Base-by-base conservation (phyloP, 768 basidiomycete genomes). In the Termitomyces sp. region DNA sequence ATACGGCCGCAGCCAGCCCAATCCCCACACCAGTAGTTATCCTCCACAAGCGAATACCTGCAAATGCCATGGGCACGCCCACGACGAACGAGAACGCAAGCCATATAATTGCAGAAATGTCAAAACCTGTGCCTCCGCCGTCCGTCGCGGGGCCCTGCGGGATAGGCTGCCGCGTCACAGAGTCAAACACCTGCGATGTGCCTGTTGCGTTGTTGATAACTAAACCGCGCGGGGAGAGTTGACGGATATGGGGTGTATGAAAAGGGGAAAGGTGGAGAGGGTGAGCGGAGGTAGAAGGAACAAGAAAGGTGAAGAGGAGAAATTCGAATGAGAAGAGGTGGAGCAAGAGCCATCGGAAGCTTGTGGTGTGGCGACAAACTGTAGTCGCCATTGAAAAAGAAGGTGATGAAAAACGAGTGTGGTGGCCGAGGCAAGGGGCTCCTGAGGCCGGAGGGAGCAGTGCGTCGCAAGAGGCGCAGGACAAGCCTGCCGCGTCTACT, bases 91-190 rank as follows among this genome's bases (percentile, higher is more conserved):
- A 75, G 59, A 82, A 84, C 8, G 62, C 70, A 9, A 85, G 76
- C 87, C 86, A 88, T 19, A 86, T 62, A 12, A 84, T 44, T 1
- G 84, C 82, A 23, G 81, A 68, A 2, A 70, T 55, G 46, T 75
- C 72, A 61, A 80, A 81, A 8, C 70, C 68, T 5, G 48, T 52
- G 6, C 86, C 85, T 30, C 79, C 73, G 8, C 85, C 86, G 63
- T 88, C 86, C 2, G 82, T 73, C 3, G 79, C 85, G 5, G 72
- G 55, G 0, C 80, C 80, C 66, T 88, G 86, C 5, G 76, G 70
- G 9, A 86, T 73, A 25, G 66, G 56, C 48, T 70, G 61, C n/a
- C 69, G 68, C 0, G 82, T 80, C 25, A 44, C 30, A 6, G 81
- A 68, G 59, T 82, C 73, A 60, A 81, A 72, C 17, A 84, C 76